phyloP scores from a whole-genome alignment of 345 rosid species.

The Hibiscus mutabilis region DNA sequence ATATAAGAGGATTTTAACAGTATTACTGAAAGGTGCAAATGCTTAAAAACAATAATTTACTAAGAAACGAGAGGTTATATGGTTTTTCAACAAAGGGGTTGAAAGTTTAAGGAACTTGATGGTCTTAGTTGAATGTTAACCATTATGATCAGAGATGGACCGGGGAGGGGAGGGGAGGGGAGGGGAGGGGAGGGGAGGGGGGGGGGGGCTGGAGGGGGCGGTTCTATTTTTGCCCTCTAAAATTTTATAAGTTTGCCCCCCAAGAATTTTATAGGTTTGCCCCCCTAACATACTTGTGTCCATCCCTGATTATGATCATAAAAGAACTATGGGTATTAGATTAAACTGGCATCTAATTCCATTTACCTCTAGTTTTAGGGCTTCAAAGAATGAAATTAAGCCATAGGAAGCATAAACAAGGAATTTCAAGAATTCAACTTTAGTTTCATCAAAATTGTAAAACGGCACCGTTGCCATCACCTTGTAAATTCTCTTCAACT shows the following conservation, averaged over 20 bases:
- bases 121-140: not conserved
- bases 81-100: not conserved
- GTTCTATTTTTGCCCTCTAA: no score
- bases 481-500: slow-evolving; percentile 63
- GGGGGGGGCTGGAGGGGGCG: no score
- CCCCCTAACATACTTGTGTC: no score
- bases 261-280: no score
- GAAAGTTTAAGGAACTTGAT: not conserved
- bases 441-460: not conserved
- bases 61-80: no score
- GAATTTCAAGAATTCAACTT: not conserved
- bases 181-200: no score
- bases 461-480: slow-evolving; percentile 26
- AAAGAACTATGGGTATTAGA: not conserved
- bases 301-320: no score
- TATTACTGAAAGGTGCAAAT: not conserved
- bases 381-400: not conserved
- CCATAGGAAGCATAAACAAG: not conserved
- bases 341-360: not conserved
- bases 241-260: no score
- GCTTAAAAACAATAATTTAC: not conserved
- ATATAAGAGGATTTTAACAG: no score
- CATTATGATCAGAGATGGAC: not conserved
- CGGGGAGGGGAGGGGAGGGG: no score
- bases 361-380: not conserved